These are phyloP conservation scores for Cucurbitaria berberidis DNA, from an alignment of 2,329 filamentous ascomycete genomes.

Conservation along the genomic window DNA sequence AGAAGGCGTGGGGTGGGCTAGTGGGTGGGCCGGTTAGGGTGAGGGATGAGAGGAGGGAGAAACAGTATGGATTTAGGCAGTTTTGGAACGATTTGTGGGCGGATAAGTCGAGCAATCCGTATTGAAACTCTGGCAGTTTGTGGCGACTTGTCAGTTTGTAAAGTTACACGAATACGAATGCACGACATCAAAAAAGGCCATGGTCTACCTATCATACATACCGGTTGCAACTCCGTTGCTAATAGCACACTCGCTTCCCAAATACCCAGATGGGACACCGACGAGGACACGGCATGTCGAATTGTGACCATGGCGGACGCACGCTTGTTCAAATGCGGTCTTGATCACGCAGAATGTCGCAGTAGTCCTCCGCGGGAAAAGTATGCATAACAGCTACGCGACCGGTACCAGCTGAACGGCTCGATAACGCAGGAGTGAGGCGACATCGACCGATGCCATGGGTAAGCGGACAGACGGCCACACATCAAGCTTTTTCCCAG, in stretches of 20 bases:
- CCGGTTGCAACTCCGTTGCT: neutral
- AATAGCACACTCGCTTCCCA: neutral
- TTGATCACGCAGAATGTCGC: neutral
- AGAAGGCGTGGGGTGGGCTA: constrained; percentile 69
- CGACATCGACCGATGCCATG: constrained; percentile 5
- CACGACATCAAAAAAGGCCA: neutral
- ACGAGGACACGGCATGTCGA: neutral
- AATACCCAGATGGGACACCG: neutral
- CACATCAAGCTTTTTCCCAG: neutral
- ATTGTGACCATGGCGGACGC: constrained; percentile 1
- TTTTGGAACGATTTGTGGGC: constrained; percentile 84
- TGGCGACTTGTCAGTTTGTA: neutral
- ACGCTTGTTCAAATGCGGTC: constrained; percentile 9
- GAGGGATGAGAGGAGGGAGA: constrained; percentile 74
- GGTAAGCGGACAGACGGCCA: neutral
- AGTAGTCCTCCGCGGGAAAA: neutral
- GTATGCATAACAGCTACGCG: constrained; percentile 2
- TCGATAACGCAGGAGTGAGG: constrained; percentile 18
- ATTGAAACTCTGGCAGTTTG: neutral
- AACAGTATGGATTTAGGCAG: constrained; percentile 82
- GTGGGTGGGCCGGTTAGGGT: constrained; percentile 62
- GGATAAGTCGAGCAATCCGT: constrained; percentile 7
- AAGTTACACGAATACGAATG: neutral
- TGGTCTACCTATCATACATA: neutral
- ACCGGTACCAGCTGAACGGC: constrained; percentile 11